A percentile compares a stretch with the other conserved stretches of the same genome.
phyloP scores from a whole-genome alignment of 352 stramenopile genomes.

The Thalassiosira mediterranea region DNA sequence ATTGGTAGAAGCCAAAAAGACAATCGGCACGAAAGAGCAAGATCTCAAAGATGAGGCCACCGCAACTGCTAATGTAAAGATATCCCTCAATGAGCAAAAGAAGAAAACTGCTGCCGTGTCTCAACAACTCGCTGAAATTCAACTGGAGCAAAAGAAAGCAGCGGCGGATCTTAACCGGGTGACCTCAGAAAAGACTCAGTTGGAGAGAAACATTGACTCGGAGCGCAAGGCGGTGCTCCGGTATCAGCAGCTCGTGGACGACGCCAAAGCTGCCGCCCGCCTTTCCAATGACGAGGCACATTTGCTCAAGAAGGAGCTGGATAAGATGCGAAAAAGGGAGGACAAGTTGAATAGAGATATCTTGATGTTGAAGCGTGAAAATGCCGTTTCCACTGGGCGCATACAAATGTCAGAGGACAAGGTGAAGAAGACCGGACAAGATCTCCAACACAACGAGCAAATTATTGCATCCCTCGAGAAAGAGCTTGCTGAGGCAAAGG shows the following conservation, averaged over 20 bases:
- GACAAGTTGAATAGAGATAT: constrained; percentile 79
- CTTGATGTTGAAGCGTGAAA: constrained; percentile 88
- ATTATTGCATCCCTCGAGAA: constrained; percentile 85
- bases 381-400: constrained; percentile 71
- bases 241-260: constrained; percentile 72
- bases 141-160: constrained; percentile 88
- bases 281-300: constrained; percentile 77
- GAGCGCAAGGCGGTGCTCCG: constrained; percentile 88
- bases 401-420: constrained; percentile 86
- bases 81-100: constrained; percentile 90
- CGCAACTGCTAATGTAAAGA: constrained; percentile 90
- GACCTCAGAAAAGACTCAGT: constrained; percentile 88
- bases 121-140: constrained; percentile 76
- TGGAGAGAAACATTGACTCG: constrained; percentile 90
- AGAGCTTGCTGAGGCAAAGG: constrained; percentile 72
- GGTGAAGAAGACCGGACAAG: constrained; percentile 87
- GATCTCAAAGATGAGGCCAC: constrained; percentile 90
- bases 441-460: constrained; percentile 91
- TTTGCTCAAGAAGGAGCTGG: constrained; percentile 78
- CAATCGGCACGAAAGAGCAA: constrained; percentile 93
- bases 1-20: constrained; percentile 82
- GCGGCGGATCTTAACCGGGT: constrained; percentile 88
- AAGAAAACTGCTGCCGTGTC: constrained; percentile 40
- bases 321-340: constrained; percentile 58
- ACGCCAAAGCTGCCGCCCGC: constrained; percentile 74